A percentile compares a stretch with the other conserved stretches of the same genome.
These are phyloP conservation scores for Cucurbitaria berberidis DNA, from an alignment of 2,329 filamentous ascomycete genomes.

Conservation along the genomic window DNA sequence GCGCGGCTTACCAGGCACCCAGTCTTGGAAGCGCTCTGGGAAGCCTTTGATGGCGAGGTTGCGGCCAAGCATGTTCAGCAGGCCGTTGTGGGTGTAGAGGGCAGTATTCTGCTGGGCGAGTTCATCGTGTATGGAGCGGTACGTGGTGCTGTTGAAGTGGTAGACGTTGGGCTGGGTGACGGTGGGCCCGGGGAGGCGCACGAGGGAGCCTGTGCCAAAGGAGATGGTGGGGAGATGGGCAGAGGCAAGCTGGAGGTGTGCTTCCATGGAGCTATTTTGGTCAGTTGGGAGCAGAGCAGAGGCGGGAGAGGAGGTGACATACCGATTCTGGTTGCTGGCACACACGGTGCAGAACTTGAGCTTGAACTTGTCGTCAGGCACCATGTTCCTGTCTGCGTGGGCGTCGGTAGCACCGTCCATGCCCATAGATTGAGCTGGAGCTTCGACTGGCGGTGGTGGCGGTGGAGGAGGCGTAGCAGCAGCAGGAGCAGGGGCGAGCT, in stretches of 20 bases:
- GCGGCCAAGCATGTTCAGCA: conserved; percentile 93
- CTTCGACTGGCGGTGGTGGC: conserved; percentile 48
- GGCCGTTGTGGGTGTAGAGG: conserved; percentile 88
- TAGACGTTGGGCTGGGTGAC: conserved; percentile 97
- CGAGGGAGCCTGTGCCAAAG: conserved; percentile 93
- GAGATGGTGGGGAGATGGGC: conserved; percentile 93
- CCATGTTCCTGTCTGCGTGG: conserved; percentile 28
- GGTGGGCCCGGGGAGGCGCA: conserved; percentile 87
- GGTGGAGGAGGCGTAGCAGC: no score
- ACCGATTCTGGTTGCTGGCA: conserved; percentile 97
- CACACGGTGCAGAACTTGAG: conserved; percentile 99
- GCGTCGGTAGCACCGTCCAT: conserved; percentile 41
- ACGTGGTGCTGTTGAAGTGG: conserved; percentile 96
- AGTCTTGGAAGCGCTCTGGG: conserved; percentile 97
- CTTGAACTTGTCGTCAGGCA: conserved; percentile 69
- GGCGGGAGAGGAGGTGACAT: conserved; percentile 42
- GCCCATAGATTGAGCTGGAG: conserved; percentile 33
- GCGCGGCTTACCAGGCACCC: conserved; percentile 84
- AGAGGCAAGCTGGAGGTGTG: conserved; percentile 88
- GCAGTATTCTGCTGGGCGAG: conserved; percentile 83
- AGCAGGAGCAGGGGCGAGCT: conserved; percentile 56
- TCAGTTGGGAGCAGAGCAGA: conserved; percentile 14
- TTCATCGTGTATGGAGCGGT: conserved; percentile 92
- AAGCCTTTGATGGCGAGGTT: conserved; percentile 94
- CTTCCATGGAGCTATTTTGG: conserved; percentile 84